phyloP scores from a whole-genome alignment of 139 green algal genomes.

The Chlorella sp. region DNA sequence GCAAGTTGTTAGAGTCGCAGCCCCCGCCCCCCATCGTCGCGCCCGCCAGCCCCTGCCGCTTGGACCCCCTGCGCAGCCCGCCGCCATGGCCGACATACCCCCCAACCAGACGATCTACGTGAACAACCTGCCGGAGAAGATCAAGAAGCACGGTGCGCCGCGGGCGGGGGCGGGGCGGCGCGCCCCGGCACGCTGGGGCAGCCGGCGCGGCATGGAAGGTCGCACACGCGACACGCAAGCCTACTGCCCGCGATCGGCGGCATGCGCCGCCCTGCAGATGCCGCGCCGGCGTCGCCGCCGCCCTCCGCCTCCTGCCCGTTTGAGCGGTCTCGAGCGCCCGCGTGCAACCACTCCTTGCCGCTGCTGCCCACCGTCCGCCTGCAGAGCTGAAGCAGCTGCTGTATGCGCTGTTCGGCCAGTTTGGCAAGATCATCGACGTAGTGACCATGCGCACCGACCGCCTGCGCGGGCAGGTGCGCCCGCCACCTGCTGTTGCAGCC shows the following conservation, averaged over 20 bases:
- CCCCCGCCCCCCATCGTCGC: too few species aligned
- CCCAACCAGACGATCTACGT: constrained; percentile 97
- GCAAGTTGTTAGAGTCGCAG: too few species aligned
- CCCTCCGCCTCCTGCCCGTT: too few species aligned
- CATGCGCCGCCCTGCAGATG: too few species aligned
- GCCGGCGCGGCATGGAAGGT: too few species aligned
- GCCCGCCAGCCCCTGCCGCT: not conserved
- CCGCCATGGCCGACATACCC: constrained; percentile 60
- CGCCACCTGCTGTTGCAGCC: too few species aligned
- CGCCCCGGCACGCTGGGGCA: too few species aligned
- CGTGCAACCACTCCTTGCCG: too few species aligned
- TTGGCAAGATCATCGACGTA: constrained; percentile 96
- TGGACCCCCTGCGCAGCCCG: not conserved
- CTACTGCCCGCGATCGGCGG: too few species aligned
- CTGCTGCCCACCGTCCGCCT: not conserved
- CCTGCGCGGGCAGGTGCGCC: constrained; percentile 77
- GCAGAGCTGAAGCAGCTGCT: constrained; percentile 94
- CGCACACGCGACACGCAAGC: too few species aligned
- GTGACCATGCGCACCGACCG: constrained; percentile 56
- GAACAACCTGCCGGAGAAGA: constrained; percentile 95
- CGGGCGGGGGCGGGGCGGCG: not conserved
- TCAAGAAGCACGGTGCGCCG: constrained; percentile 91
- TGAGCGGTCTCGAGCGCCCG: too few species aligned
- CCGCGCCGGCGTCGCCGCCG: too few species aligned
- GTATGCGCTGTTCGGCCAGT: constrained; percentile 97